Base-by-base conservation (phyloP, 345 rosid species). In the Durio zibethinus region DNA sequence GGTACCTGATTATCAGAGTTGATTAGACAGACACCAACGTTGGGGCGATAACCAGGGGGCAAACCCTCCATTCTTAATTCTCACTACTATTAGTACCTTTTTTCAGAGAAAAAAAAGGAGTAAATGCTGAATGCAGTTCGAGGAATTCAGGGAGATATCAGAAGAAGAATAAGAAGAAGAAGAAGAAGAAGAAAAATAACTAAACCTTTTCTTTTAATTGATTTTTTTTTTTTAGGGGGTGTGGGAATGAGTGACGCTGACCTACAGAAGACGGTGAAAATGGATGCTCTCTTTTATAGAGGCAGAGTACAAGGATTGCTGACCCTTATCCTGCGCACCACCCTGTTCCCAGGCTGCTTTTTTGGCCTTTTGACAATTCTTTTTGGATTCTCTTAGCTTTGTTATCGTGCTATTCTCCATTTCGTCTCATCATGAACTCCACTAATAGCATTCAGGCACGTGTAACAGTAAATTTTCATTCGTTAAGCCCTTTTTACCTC, bases 11-110 rank as follows among this genome's bases (percentile, higher is more conserved):
- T 84, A 78, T 92, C 97, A 27, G 94, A 84, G 86, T 93, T 96
- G 87, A 96, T 81, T 84, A 96, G 94, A 80, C 97, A 92, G 82
- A 96, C 92, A 75, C 99, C 99, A 80, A 96, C 97, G 88, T 93
- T 93, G 35, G 99, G 98, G 79, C 99, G 98, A 81, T 96, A 96
- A 67, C 99, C 98, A 45, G 93, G 79, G 16, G 99, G 99, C 75
- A 96, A 87, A 75, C 87, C 93, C 81, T 96, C 99, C 98, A 89
- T 86, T 73, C 67, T 36, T 40, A 20, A 52, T 31, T 48, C 20
- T 36, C 15, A 35, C 31, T 42, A 12, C 21, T 33, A 9, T 20
- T 40, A 1, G 15, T 62, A 29, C 2, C 5, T 33, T 4, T 40
- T 33, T 33, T 33, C 1, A 62, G 61, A 40, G 3, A 42, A 11